phyloP scores from a whole-genome alignment of 495 filamentous ascomycete genomes.

The Aspergillus bridgeri region DNA sequence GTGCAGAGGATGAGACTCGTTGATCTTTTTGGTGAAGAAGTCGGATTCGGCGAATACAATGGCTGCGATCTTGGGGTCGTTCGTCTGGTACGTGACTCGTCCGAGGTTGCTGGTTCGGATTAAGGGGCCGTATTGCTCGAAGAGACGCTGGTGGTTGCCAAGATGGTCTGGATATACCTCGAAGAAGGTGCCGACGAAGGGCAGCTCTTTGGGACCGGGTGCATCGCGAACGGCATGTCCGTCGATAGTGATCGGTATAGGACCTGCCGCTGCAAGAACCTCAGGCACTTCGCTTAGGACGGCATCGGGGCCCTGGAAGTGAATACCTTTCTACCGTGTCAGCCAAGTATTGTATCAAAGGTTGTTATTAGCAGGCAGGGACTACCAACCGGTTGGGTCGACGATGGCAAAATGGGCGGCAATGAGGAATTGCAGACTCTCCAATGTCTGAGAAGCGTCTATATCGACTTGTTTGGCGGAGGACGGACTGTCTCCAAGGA shows the following conservation, averaged over 20 bases:
- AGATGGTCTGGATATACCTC: conserved; percentile 58
- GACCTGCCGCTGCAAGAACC: conserved; percentile 23
- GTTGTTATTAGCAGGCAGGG: too few relatives aligned
- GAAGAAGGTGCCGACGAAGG: conserved; percentile 49
- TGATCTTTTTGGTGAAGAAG: conserved; percentile 54
- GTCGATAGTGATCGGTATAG: conserved; percentile 43
- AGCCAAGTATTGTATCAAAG: too few relatives aligned
- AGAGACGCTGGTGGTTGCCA: conserved; percentile 56
- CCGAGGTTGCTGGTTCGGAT: conserved; percentile 55
- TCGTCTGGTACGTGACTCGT: conserved; percentile 45
- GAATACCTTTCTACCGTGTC: conserved; percentile 35
- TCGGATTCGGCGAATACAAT: conserved; percentile 42
- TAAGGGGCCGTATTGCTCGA: conserved; percentile 49
- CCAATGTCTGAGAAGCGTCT: conserved; percentile 26
- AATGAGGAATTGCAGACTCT: conserved; percentile 36
- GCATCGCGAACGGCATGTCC: conserved; percentile 40
- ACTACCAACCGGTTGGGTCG: conserved; percentile 20
- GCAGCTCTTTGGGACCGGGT: conserved; percentile 45
- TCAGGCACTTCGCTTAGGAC: conserved; percentile 25
- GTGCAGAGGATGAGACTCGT: conserved; percentile 45
- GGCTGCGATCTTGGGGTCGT: conserved; percentile 42
- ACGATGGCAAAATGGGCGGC: conserved; percentile 45
- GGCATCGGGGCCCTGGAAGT: conserved; percentile 31
- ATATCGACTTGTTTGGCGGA: conserved; percentile 37
- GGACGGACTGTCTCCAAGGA: conserved; percentile 40